Base-by-base conservation (phyloP, 495 filamentous ascomycete genomes). In the Elaphomyces granulatus region DNA sequence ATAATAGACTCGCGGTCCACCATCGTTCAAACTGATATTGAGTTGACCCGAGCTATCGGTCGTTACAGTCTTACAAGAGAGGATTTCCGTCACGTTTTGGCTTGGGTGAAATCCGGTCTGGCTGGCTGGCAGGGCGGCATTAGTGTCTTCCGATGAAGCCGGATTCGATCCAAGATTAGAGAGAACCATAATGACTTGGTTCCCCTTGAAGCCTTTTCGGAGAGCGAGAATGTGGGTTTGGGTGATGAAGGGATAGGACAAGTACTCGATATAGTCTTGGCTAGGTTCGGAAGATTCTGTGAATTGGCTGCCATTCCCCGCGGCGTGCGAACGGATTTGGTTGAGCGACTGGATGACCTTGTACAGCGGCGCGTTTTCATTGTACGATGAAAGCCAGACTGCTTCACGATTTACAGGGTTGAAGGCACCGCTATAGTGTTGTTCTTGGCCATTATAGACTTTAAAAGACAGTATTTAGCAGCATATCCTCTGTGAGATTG, bases 341-440 rank as follows among this genome's bases (percentile, higher is more conserved):
- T 48, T 48, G 34, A 48, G 32, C 6, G 35, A 38, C 8, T 48
- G 46, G 30, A 48, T 38, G 4, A 48, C 42, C 26, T 14, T 15
- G 34, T 38, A 38, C 26, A 48, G 43, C 10, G 70, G 56, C 0
- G 72, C 49, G 14, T 50, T 51, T 15, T 72, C 81, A 37, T 67
- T 52, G 56, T 83, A 90, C 3, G 58, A 56, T 20, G 73, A 72
- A 15, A 72, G 61, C 83, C 83, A 90, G 33, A 85, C 49, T 20
- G 82, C 80, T 54, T 87, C 81, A 33, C 83, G 77, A 52, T 87
- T 81, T 20, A 56, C 44, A 0, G 81, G 81, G 23, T 74, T 72
- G 36, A 38, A 58, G 8, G 58, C 51, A 35, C 81, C 80, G 4
- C 55, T 49, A 51, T 76, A 77, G 36, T 74, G 72, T 41, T 88